Conservation (phyloP, 1,284 basidiomycete genomes). For the Microbotryum scabiosae region DNA sequence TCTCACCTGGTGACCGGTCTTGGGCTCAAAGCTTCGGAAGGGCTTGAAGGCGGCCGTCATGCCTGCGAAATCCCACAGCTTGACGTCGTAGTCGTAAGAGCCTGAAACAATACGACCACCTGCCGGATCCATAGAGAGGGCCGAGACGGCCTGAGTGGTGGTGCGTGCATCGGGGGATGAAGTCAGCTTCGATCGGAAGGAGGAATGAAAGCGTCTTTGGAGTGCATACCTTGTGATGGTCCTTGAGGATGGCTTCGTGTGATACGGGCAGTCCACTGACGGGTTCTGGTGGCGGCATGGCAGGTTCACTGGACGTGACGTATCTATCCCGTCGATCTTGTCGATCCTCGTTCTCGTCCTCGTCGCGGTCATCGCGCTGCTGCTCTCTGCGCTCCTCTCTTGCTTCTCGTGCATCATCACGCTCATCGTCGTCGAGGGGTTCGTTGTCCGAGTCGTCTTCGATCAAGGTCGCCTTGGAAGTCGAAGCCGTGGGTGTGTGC, state of each 20-base stretch:
- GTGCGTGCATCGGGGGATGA: conserved; percentile 1
- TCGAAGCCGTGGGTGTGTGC: too few relatives aligned
- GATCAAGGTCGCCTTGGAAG: too few relatives aligned
- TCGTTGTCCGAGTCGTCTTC: too few relatives aligned
- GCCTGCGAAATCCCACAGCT: conserved; percentile 98
- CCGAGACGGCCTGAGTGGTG: conserved; percentile 61
- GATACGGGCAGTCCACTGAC: conserved; percentile 42
- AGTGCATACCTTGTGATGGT: conserved; percentile 65
- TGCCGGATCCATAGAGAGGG: conserved; percentile 81
- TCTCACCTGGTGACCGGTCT: conserved; percentile 80
- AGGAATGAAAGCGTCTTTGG: background rate
- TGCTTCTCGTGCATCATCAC: background rate
- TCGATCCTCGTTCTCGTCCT: background rate
- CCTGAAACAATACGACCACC: conserved; percentile 86
- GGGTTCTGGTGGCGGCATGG: conserved; percentile 23
- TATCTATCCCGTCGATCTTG: background rate
- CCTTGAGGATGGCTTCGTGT: conserved; percentile 81
- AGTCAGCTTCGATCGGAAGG: background rate
- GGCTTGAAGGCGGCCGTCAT: conserved; percentile 80
- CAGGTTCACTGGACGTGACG: too few relatives aligned
- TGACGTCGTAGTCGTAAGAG: conserved; percentile 92
- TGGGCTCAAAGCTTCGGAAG: conserved; percentile 91
- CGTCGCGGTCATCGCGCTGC: background rate
- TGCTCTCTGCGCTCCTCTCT: background rate
- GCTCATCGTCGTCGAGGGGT: background rate